Percentiles rank a stretch among this genome's conserved stretches.
Evolutionary conservation across 768 basidiomycete species (phyloP).

Genomic region (Tricholoma terreum): DNA sequence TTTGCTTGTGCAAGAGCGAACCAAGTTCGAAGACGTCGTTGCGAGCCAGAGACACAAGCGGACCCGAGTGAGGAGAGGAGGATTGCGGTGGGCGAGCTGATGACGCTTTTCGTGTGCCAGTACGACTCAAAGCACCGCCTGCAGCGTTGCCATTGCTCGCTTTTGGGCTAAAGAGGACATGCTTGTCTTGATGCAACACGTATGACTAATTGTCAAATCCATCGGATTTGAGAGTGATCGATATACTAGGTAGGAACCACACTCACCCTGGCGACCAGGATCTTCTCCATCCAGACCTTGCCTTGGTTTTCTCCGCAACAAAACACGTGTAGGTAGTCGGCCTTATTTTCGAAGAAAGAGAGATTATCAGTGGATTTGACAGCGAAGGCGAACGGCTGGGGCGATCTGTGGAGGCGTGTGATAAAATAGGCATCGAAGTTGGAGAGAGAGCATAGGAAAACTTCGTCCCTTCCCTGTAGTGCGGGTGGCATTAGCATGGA

Average conservation of each 20-base stretch:
- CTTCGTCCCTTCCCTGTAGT: conserved; percentile 77
- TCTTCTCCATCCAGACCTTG: conserved; percentile 72
- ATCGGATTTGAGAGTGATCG: conserved; percentile 8
- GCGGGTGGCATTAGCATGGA: conserved; percentile 5
- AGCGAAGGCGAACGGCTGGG: conserved; percentile 82
- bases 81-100: conserved; percentile 26
- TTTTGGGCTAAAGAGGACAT: conserved; percentile 55
- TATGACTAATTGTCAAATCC: conserved; percentile 57
- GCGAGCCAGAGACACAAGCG: conserved; percentile 24
- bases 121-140: conserved; percentile 32
- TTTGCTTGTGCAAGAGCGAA: conserved; percentile 60
- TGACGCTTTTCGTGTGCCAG: conserved; percentile 35
- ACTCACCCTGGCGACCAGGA: conserved; percentile 80
- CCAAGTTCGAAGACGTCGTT: conserved; percentile 68
- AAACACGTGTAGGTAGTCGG: conserved; percentile 88
- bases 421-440: conserved; percentile 87
- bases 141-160: conserved; percentile 25
- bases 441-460: conserved; percentile 77
- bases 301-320: conserved; percentile 74
- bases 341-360: conserved; percentile 80
- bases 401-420: conserved; percentile 74
- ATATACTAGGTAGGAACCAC: conserved; percentile 1
- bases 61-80: conserved; percentile 33
- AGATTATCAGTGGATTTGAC: conserved; percentile 87
- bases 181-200: conserved; percentile 76